Base-by-base conservation (phyloP, 2,329 filamentous ascomycete genomes). In the Exophiala mesophila region DNA sequence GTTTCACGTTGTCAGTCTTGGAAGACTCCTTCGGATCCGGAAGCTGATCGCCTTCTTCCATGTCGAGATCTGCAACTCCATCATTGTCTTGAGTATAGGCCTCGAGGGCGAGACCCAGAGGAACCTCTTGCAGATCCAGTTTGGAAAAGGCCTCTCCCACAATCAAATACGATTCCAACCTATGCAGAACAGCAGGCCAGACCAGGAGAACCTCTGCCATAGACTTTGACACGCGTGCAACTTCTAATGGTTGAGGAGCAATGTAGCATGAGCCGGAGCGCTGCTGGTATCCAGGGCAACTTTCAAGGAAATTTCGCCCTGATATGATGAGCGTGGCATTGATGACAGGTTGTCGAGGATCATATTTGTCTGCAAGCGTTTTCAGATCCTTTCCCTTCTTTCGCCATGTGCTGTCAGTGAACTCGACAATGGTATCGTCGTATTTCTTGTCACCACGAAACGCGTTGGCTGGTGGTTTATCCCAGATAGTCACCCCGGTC, bases 21-120 rank as follows among this genome's bases (percentile, higher is more conserved):
- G 28, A 6, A 7, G n/a, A 6, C 15, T 41, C 34, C 4, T 7
- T 16, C 34, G 89, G 80, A 53, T 88, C 85, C 12, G 23, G 6
- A 6, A 7, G 23, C 39, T 87, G 65, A 28, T 84, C 77, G 43
- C 83, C 73, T 23, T 75, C 69, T 0, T 70, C 72, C 47, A 87
- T 77, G 26, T 94, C 86, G 5, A 84, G 83, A 0, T 80, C 82
- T 51, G 89, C 89, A 12, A 17, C 32, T 18, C 9, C 32, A 53
- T 94, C 85, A 1, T 84, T 89, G 56, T 96, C 87, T 58, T 98
- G 96, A 1, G 92, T 98, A 43, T 96, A 70, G 0, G 92, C 88
- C 58, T 96, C 89, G 0, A 98, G 71, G 0, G 89, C 89, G 19
- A 94, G 69, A 1, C 75, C 71, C 3, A 47, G 32, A 0, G 85